Evolutionary conservation across 768 basidiomycete species (phyloP), one percentile per base, ranked within the genome.

Genomic region (Pisolithus microcarpus): DNA sequence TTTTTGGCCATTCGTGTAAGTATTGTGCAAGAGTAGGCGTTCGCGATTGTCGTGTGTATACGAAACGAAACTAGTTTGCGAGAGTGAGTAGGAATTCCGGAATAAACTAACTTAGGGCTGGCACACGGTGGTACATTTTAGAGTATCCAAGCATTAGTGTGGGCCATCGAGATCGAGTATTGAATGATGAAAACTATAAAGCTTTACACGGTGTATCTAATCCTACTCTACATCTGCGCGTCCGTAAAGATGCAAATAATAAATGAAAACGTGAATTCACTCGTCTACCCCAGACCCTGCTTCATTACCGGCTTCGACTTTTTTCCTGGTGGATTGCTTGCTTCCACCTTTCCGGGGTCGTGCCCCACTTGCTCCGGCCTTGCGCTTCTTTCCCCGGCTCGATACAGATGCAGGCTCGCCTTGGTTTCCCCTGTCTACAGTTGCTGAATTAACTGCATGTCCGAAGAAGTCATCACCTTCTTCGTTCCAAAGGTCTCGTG

Each of bases 381-480:
- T 70, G 39, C 68, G 64, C 52, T 71, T 70, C 56, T 68, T 68
- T 40, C 66, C 67, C 39, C 61, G 60, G 46, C 51, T 55, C 4
- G 61, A 55, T 5, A 63, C 62, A 7, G 59, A 54, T 4, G 54
- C 53, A 31, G 56, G 55, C 11, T 61, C 55, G 9, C 71, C 70
- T 30, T 72, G 70, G 38, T 61, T 63, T 4, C 53, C 64, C 28
- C 53, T 65, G 6, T 68, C 68, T 19, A 19, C 51, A 2, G 48
- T 44, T 39, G 44, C 38, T 38, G 50, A 52, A 23, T 61, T 57
- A 10, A 67, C 69, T 19, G 75, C 65, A 54, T 85, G 84, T 0
- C 83, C 85, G 59, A 91, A 91, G 69, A 91, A 91, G 59, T 87
- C 85, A 57, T 91, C 88, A 15, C 87, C 88, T 61, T 91, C 88